Base-by-base conservation (phyloP, 176 grass and related monocot genomes). In the Aegilops speltoides region DNA sequence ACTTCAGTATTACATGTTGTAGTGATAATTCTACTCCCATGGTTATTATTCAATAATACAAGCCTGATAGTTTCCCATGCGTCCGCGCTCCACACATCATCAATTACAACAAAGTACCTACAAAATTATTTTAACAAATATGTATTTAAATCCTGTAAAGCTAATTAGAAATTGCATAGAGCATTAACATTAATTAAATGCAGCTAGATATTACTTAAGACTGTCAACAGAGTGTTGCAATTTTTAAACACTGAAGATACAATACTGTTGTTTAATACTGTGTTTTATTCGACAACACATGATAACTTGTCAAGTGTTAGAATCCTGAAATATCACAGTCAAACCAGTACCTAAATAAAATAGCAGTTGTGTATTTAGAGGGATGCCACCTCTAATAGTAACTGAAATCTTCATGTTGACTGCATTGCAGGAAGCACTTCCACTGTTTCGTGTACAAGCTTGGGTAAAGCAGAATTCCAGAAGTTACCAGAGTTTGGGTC, bases 61-160 rank as follows among this genome's bases (percentile, higher is more conserved):
- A 19, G 7, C 10, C 12, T 65, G 11, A 76, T 45, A 15, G 0
- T 32, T 25, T 48, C 11, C 82, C 70, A 84, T 11, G 2, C 8
- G n/a, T 15, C 0, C n/a, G 1, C 5, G 34, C 36, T 31, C 80
- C 80, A 82, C n/a, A 82, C 5, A 45, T 83, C 81, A 83, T 83
- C 81, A 61, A 73, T 25, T 11, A 83, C 81, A 28, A 73, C 10
- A 3, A 83, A 25, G 23, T 73, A 73, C 66, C 82, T 83, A 5
- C n/a, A 17, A 19, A 4, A 5, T 7, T 10, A 73, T 43, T 65
- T 64, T 1, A 57, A 57, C 17, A 56, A 57, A 19, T 6, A 16
- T 50, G 46, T 16, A 50, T 50, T 50, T 16, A 50, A 16, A 50
- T 50, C 14, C 41, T 45, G 41, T 45, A 13, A 45, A 45, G 41